phyloP scores from a whole-genome alignment of 2,329 filamentous ascomycete species.

The Ophiostoma sp. region DNA sequence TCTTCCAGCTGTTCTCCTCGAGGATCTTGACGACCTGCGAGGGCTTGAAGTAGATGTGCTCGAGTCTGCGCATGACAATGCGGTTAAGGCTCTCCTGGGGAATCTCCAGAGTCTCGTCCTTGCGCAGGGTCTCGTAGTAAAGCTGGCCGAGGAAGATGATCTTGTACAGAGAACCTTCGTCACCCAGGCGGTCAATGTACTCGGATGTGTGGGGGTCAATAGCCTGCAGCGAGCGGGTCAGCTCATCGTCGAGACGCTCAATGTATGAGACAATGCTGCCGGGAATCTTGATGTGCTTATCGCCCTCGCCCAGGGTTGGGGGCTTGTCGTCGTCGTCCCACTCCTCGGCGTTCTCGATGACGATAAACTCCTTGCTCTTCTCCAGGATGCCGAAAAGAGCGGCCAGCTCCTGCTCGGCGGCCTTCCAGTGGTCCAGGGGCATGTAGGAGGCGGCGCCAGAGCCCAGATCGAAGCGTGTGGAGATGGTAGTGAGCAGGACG shows the following conservation, averaged over 20 bases:
- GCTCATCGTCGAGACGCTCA: slow-evolving; percentile 93
- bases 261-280: slow-evolving; percentile 92
- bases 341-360: slow-evolving; percentile 88
- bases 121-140: slow-evolving; percentile 78
- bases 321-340: slow-evolving; percentile 99
- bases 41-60: slow-evolving; percentile 99
- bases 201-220: slow-evolving; percentile 98
- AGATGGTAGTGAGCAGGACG: slow-evolving; percentile 84
- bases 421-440: slow-evolving; percentile 95
- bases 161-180: slow-evolving; percentile 87
- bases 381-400: slow-evolving; percentile 75
- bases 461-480: slow-evolving; percentile 88
- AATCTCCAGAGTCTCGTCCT: slow-evolving; percentile 63
- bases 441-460: slow-evolving; percentile 73
- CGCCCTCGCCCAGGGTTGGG: slow-evolving; percentile 64
- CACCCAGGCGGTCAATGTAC: slow-evolving; percentile 90
- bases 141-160: slow-evolving; percentile 82
- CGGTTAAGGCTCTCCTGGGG: slow-evolving; percentile 87
- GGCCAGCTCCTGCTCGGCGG: slow-evolving; percentile 80
- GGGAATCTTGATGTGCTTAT: slow-evolving; percentile 83
- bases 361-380: slow-evolving; percentile 70
- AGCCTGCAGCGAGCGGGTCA: slow-evolving; percentile 91
- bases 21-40: slow-evolving; percentile 87
- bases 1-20: slow-evolving; percentile 90
- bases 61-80: slow-evolving; percentile 85